phyloP scores from a whole-genome alignment of 495 filamentous ascomycete species.

The Tirmania nivea region DNA sequence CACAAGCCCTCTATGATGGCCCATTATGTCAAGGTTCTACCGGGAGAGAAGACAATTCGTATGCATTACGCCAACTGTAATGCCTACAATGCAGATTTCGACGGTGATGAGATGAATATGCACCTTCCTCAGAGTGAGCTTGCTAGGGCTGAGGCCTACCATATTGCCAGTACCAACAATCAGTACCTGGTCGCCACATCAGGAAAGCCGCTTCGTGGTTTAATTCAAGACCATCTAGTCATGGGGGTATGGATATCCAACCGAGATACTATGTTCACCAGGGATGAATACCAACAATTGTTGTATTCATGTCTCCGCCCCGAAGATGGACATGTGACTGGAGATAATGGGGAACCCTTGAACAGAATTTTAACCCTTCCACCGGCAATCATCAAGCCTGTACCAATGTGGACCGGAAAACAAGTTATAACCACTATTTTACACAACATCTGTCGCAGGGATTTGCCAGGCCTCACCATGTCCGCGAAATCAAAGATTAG shows the following conservation, averaged over 20 bases:
- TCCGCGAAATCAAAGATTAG: slow-evolving; percentile 55
- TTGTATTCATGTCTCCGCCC: slow-evolving; percentile 75
- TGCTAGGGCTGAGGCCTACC: slow-evolving; percentile 71
- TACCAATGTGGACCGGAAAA: slow-evolving; percentile 85
- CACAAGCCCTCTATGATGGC: slow-evolving; percentile 99
- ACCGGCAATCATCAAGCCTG: slow-evolving; percentile 66
- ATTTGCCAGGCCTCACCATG: slow-evolving; percentile 58
- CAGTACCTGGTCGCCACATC: slow-evolving; percentile 90
- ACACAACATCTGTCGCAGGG: slow-evolving; percentile 61
- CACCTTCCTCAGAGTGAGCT: slow-evolving; percentile 97
- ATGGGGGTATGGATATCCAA: slow-evolving; percentile 80
- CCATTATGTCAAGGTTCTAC: slow-evolving; percentile 76
- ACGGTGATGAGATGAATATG: slow-evolving; percentile 99
- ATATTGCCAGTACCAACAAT: slow-evolving; percentile 87
- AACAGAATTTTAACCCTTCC: slow-evolving; percentile 60
- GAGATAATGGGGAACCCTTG: slow-evolving; percentile 18
- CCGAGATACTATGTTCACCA: slow-evolving; percentile 77
- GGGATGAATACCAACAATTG: slow-evolving; percentile 77
- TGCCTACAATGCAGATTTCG: slow-evolving; percentile 99
- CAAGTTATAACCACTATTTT: slow-evolving; percentile 86
- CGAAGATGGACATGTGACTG: slow-evolving; percentile 30
- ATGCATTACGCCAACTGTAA: slow-evolving; percentile 99
- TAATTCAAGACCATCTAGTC: slow-evolving; percentile 97
- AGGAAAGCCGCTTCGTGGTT: slow-evolving; percentile 80
- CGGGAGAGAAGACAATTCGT: slow-evolving; percentile 86